Evolutionary conservation across 768 basidiomycete genomes (phyloP).

Genomic region (Mrakia blollopis): DNA sequence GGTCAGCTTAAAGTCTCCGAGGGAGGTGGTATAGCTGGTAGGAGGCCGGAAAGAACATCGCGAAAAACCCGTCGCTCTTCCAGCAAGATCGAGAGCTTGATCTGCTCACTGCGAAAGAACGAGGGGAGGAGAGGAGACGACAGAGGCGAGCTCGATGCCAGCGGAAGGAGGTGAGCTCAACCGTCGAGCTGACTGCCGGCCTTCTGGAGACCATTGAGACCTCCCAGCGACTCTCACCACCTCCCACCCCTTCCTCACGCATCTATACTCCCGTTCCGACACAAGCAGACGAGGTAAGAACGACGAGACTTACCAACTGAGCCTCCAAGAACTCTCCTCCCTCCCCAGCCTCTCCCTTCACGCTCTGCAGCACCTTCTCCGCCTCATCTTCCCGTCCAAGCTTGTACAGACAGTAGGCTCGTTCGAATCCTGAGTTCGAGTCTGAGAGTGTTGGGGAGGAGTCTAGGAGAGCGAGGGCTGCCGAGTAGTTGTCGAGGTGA

Average conservation of each 20-base stretch:
- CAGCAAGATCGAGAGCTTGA: no score
- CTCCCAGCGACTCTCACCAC: no score
- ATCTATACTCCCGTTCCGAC: background rate
- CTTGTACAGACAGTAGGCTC: slow-evolving; percentile 77
- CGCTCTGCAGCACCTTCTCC: slow-evolving; percentile 42
- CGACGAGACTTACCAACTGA: slow-evolving; percentile 61
- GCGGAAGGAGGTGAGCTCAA: no score
- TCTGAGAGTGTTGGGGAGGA: slow-evolving; percentile 32
- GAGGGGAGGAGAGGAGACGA: no score
- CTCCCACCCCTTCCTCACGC: background rate
- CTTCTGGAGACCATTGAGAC: no score
- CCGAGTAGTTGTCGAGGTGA: slow-evolving; percentile 74
- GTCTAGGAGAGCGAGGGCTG: slow-evolving; percentile 62
- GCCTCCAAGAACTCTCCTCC: slow-evolving; percentile 71
- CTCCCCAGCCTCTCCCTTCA: slow-evolving; percentile 44
- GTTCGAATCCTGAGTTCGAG: slow-evolving; percentile 54
- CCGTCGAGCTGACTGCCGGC: no score
- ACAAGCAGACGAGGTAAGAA: background rate
- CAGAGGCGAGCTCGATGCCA: no score
- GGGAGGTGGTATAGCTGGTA: background rate
- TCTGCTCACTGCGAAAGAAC: no score
- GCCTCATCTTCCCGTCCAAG: slow-evolving; percentile 73
- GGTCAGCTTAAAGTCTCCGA: slow-evolving; percentile 5
- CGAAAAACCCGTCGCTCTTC: no score
- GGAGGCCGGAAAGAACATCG: no score